Evolutionary conservation across 192 early-diverging fungal genomes (phyloP).

Genomic region (Backusella tarrabulga): DNA sequence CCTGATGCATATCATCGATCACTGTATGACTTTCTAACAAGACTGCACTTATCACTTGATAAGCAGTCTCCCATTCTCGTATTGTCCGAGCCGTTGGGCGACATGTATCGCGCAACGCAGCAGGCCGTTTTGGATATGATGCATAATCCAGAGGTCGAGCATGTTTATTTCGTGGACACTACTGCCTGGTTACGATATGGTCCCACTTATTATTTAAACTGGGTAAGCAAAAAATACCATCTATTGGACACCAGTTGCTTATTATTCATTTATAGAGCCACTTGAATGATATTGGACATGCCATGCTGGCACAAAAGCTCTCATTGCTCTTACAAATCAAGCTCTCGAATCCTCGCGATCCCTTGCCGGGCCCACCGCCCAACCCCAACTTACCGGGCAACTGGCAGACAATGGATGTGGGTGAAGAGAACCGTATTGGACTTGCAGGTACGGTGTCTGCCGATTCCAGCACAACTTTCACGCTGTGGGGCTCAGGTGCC

Average conservation of each 20-base stretch:
- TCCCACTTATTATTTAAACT: conserved; percentile 7
- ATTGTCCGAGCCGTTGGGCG: conserved; percentile 24
- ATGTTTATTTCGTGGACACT: conserved; percentile 29
- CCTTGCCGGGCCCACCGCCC: conserved; percentile 17
- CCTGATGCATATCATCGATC: neutral
- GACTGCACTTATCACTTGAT: neutral
- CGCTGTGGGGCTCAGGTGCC: conserved; percentile 30
- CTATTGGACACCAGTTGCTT: too few relatives aligned
- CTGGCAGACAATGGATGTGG: conserved; percentile 37
- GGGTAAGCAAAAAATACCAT: neutral
- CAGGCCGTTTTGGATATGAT: conserved; percentile 14
- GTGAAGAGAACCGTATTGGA: conserved; percentile 19
- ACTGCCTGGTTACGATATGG: conserved; percentile 29
- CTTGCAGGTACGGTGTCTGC: conserved; percentile 25
- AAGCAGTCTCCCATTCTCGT: conserved; percentile 15
- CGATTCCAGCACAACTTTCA: conserved; percentile 27
- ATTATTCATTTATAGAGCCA: conserved; percentile 7
- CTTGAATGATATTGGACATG: conserved; percentile 20
- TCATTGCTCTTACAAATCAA: conserved; percentile 20
- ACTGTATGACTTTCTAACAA: neutral
- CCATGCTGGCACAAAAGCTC: conserved; percentile 21
- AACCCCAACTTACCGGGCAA: conserved; percentile 27
- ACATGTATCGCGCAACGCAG: conserved; percentile 14
- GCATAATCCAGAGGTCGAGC: neutral
- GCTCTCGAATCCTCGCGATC: conserved; percentile 12